Base-by-base conservation (phyloP, 352 stramenopile genomes). In the Phytopythium kandeliae region DNA sequence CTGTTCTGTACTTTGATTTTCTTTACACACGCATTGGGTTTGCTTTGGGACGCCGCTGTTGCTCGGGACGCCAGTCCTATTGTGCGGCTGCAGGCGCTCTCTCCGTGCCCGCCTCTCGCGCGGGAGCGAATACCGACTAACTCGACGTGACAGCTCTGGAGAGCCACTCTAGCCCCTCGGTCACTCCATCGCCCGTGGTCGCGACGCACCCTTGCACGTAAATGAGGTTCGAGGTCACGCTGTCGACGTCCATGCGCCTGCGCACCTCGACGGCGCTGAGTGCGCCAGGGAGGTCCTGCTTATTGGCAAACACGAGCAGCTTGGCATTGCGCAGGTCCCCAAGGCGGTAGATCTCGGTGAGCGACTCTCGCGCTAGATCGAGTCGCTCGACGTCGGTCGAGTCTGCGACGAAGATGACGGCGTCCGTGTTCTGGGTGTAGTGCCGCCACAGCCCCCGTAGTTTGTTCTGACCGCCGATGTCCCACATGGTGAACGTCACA, bases 331-430 rank as follows among this genome's bases (percentile, higher is more conserved):
- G 54, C 8, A 89, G 65, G 31, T 78, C 57, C 15, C 84, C 66
- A 0, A 72, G 45, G 21, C 63, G 46, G 24, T 88, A 69, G 24
- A 87, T 58, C 4, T 63, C 28, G 16, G 66, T 49, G 11, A 91
- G 62, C 33, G 69, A 58, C 25, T 75, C 59, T 4, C 58, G 62
- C 11, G 74, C 78, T 30, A 75, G 64, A 17, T 73, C 48, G 15
- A 94, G 52, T 8, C 79, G 75, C 19, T 81, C 54, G 3, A 48
- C 25, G 43, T 94, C 75, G 16, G 62, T 59, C 2, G 68, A 70
- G 49, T 96, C 85, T 3, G 96, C 71, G 24, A 96, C 81, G 56
- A 89, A 97, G 51, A 96, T 88, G 21, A 96, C 47, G 31, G 62
- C 86, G 37, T 92, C 66, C 5, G 71, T 86, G 50, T 75, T 60